These are phyloP conservation scores for Russula abietina DNA, from an alignment of 768 basidiomycete genomes.

Conservation along the genomic window DNA sequence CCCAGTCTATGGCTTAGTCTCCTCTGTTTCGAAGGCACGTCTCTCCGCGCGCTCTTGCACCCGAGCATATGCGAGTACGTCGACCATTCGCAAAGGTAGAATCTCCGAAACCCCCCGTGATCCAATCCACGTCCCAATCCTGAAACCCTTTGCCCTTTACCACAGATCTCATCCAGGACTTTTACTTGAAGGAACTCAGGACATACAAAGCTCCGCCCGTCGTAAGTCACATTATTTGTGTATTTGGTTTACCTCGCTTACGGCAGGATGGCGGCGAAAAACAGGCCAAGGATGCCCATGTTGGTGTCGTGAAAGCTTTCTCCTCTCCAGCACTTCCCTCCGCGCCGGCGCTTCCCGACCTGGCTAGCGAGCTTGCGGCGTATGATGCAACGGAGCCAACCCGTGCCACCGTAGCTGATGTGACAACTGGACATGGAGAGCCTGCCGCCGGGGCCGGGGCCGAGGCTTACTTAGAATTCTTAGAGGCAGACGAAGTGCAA, in stretches of 20 bases:
- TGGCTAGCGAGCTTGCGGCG: constrained; percentile 80
- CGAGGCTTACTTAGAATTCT: constrained; percentile 39
- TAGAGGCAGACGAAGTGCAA: constrained; percentile 41
- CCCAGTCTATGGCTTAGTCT: not conserved
- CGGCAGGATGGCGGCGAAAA: constrained; percentile 2
- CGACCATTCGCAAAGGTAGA: constrained; percentile 58
- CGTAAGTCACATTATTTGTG: constrained; percentile 43
- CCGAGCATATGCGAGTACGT: constrained; percentile 56
- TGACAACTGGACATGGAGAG: constrained; percentile 1
- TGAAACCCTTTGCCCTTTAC: constrained; percentile 15
- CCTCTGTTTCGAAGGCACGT: constrained; percentile 39
- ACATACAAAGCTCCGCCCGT: constrained; percentile 71
- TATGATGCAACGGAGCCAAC: constrained; percentile 80
- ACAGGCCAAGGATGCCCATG: constrained; percentile 86
- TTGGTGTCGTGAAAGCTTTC: constrained; percentile 81
- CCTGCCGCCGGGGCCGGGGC: constrained; percentile 34
- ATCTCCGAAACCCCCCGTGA: not conserved
- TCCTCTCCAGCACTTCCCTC: constrained; percentile 66
- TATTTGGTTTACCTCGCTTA: constrained; percentile 3
- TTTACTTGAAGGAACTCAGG: constrained; percentile 88
- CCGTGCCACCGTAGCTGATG: constrained; percentile 11
- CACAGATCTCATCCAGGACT: constrained; percentile 85
- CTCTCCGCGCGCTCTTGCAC: constrained; percentile 39
- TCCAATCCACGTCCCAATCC: constrained; percentile 15
- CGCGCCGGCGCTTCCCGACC: constrained; percentile 73